Evolutionary conservation across 2,329 filamentous ascomycete species (phyloP).

Genomic region (Penicillium sp.): DNA sequence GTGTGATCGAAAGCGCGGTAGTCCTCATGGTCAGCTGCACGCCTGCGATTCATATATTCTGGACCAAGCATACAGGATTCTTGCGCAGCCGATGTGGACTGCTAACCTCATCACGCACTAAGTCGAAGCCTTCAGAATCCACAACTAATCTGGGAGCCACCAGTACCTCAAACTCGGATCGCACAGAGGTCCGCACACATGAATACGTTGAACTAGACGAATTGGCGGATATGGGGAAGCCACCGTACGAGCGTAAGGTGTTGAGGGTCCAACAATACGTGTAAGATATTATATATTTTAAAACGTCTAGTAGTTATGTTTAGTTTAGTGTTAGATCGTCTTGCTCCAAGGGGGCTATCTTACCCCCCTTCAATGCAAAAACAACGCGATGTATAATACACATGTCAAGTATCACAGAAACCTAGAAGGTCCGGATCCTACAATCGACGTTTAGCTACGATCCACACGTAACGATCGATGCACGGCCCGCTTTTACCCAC

Average conservation of each 20-base stretch:
- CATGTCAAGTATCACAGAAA: neutral
- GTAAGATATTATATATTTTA: neutral
- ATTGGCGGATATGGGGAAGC: neutral
- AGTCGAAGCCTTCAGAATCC: neutral
- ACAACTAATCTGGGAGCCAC: neutral
- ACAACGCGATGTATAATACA: neutral
- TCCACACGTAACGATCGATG: neutral
- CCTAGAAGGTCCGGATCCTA: neutral
- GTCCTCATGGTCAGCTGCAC: neutral
- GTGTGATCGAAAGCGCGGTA: neutral
- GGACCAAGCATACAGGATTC: neutral
- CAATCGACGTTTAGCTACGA: neutral
- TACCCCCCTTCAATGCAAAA: neutral
- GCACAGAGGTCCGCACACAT: neutral
- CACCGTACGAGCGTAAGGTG: neutral
- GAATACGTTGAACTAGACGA: neutral
- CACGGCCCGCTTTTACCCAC: neutral
- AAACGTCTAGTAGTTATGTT: neutral
- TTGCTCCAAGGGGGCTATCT: neutral
- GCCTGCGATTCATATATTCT: neutral
- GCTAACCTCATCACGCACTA: neutral
- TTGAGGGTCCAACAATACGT: neutral
- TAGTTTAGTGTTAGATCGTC: neutral
- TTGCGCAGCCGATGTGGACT: neutral
- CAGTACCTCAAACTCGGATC: neutral